Evolutionary conservation across 2,329 filamentous ascomycete species (phyloP), one percentile per base, ranked within the genome.

Genomic region (Colletotrichum eleusines): DNA sequence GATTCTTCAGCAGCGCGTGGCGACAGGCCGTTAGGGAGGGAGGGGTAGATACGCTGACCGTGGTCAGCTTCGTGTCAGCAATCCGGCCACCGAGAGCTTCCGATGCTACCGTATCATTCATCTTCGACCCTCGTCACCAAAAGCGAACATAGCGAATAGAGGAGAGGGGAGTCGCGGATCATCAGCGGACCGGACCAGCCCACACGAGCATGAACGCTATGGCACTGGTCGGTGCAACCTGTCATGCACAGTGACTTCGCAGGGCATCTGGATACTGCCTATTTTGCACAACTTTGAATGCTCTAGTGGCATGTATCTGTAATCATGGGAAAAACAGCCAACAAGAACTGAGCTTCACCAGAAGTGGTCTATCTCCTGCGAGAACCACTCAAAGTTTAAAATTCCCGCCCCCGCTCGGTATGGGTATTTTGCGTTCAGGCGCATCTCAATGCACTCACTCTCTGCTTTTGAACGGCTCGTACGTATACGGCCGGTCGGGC

Each of bases 401-500:
- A n/a, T 46, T 20, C 14, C 23, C 12, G 5, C 11, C 23, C 12
- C 46, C 46, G 28, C 28, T n/a, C n/a, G n/a, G n/a, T n/a, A n/a
- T 38, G 35, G 54, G 38, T 76, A 76, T 3, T 72, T 66, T 18
- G 76, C 75, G 59, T 74, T 74, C 57, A 78, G 70, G 1, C 76
- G 70, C 75, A 75, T 77, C 26, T 76, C 72, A 18, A 77, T 73
- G 54, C 79, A 80, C 33, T 80, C 76, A 57, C 33, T 80, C 76
- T 55, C 68, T 63, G 33, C 73, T 74, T 38, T 76, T 76, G 33
- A 78, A 73, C 33, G 86, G 85, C 63, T 83, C 82, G 74, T 89
- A 89, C 75, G 84, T 87, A 48, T 84, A 80, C 1, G 84, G 82
- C 61, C 82, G 79, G 1, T 78, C 77, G 23, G 80, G 79, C 12